Conservation (phyloP, 2,329 filamentous ascomycete species). For the Fusarium bactridioides region DNA sequence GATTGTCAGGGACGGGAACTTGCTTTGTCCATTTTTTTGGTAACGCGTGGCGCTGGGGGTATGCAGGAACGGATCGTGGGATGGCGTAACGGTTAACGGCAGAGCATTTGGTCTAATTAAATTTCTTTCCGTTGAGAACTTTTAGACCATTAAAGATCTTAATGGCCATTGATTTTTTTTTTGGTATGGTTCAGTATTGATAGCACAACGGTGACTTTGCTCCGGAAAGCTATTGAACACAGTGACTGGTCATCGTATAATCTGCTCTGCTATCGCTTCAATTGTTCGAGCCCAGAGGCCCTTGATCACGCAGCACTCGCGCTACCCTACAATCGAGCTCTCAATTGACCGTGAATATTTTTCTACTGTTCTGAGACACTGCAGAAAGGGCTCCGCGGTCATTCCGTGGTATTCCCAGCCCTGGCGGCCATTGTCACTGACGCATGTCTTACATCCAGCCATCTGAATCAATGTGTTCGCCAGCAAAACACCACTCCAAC, state of each 20-base stretch:
- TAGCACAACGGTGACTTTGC: not conserved
- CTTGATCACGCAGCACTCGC: not conserved
- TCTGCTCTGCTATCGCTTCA: not conserved
- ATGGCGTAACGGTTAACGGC: slow-evolving; percentile 6
- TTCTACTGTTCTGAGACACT: fast-evolving
- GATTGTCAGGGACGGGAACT: not conserved
- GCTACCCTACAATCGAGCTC: not conserved
- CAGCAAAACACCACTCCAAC: not conserved
- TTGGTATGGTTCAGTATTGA: no score
- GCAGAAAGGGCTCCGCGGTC: not conserved
- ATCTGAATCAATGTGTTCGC: not conserved
- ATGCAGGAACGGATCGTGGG: not conserved
- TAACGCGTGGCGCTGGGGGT: not conserved
- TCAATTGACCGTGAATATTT: not conserved
- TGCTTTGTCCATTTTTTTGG: not conserved
- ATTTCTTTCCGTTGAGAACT: fast-evolving
- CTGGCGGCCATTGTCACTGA: not conserved
- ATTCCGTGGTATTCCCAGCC: slow-evolving; percentile 2
- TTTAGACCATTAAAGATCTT: fast-evolving
- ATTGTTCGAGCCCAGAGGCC: not conserved
- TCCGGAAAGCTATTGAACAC: not conserved
- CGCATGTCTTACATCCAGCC: slow-evolving; percentile 25
- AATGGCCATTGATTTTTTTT: not conserved
- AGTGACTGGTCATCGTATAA: not conserved
- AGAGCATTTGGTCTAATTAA: not conserved